Evolutionary conservation across 2,329 filamentous ascomycete genomes (phyloP), one percentile per base, ranked within the genome.

Genomic region (Verticillium nubilum): DNA sequence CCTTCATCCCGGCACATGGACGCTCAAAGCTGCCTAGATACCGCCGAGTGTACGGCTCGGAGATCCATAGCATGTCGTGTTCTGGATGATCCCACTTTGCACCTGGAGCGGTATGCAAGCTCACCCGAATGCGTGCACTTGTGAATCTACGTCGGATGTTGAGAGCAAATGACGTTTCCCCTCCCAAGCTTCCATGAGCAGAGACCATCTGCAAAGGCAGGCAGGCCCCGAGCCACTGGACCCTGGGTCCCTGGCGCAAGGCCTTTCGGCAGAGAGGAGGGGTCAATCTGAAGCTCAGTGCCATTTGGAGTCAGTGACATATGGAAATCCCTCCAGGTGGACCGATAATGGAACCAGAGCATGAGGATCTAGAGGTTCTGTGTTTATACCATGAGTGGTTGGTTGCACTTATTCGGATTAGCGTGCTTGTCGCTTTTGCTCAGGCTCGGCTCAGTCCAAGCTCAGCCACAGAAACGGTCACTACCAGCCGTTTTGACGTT

Each of bases 371-470:
- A 12, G 26, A 53, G 27, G 52, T 29, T n/a, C n/a, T n/a, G n/a
- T n/a, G n/a, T n/a, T n/a, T n/a, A n/a, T n/a, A n/a, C n/a, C n/a
- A n/a, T n/a, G n/a, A n/a, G n/a, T n/a, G n/a, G n/a, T n/a, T n/a
- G n/a, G n/a, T n/a, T n/a, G n/a, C n/a, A n/a, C n/a, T n/a, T n/a
- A n/a, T n/a, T n/a, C n/a, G n/a, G n/a, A n/a, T 31, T 54, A 54
- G 52, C 52, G 52, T 23, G n/a, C 52, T 54, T 27, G 27, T 15
- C 52, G 27, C 52, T 54, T 26, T 54, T 54, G 52, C 26, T 54
- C 52, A 33, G 52, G 52, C 52, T 54, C 52, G 52, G 52, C 52
- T 54, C 52, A 54, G 52, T 54, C 52, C 27, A 33, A 54, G 28
- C 52, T 54, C 52, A 54, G 52, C 2, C 52, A 54, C 52, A n/a